Base-by-base conservation (phyloP, 2,329 filamentous ascomycete genomes). In the Botryotinia globosa region DNA sequence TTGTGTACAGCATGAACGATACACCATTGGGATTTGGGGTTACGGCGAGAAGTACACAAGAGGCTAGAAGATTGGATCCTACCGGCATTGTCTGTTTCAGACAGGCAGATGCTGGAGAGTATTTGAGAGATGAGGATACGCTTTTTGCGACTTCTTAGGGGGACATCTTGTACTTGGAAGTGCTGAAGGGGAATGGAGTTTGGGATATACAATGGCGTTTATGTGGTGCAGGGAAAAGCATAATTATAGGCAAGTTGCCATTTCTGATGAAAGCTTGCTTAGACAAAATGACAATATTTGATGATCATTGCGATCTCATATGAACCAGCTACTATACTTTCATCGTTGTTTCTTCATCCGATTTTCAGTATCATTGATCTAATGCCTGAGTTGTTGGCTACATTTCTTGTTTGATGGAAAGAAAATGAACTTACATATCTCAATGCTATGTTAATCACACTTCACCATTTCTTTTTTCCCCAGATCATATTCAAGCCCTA, bases 51-150 rank as follows among this genome's bases (percentile, higher is more conserved):
- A 93, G 91, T 75, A 97, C 94, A 8, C 89, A 91, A 29, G 94
- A 98, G 82, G 90, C 92, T 39, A 87, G 94, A 79, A 88, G 93
- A 77, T 82, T 98, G 78, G 96, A 98, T 76, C 96, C 96, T 0
- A 99, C 96, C 0, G 94, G 91, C 18, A 91, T 98, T 74, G 91
- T 93, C 16, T 91, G 92, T 72, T 98, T 98, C 83, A 87, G 95
- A 76, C 96, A 99, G 84, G 93, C 93, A 0, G 96, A 99, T 84
- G 92, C 93, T 77, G 96, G 96, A 78, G 95, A 98, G 84, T 99
- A 97, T 81, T 85, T 99, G 80, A 89, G 96, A 80, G 95, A 98
- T 79, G 89, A 91, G 81, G 89, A 90, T 80, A 89, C 87, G 72
- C 80, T 91, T 71, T 91, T 91, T 80, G 85, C 87, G 39, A 84